phyloP scores from a whole-genome alignment of 225 moss, liverwort and hornwort genomes.

The Antitrichia curtipendula region DNA sequence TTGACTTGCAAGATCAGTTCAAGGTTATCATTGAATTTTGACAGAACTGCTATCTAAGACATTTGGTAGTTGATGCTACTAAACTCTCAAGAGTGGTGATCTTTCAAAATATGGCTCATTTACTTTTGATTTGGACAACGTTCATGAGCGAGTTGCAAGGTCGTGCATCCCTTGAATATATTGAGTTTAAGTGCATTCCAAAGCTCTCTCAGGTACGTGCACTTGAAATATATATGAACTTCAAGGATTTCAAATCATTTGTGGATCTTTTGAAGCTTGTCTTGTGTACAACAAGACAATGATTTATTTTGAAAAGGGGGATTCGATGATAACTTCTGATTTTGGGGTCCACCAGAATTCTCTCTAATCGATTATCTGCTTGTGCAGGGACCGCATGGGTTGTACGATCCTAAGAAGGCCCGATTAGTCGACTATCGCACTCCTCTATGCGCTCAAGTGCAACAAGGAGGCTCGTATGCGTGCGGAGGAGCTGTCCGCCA shows the following conservation, averaged over 20 bases:
- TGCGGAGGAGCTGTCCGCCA: constrained; percentile 38
- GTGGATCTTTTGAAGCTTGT: not conserved
- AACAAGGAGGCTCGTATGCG: constrained; percentile 35
- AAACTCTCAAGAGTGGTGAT: no score
- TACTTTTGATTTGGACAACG: not conserved
- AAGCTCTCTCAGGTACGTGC: accelerated
- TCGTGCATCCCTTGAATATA: not conserved
- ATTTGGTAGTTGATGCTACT: no score
- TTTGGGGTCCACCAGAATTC: not conserved
- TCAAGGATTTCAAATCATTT: accelerated
- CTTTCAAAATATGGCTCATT: no score
- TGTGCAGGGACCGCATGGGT: constrained; percentile 72
- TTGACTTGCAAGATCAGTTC: accelerated
- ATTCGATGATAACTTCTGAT: not conserved
- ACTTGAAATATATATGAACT: no score
- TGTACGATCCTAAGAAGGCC: constrained; percentile 55
- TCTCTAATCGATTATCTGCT: not conserved
- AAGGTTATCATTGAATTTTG: not conserved
- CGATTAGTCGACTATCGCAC: constrained; percentile 61
- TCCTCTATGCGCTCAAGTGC: constrained; percentile 55
- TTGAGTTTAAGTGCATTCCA: accelerated
- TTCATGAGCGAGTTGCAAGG: not conserved
- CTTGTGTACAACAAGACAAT: not conserved
- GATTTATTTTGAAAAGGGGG: not conserved
- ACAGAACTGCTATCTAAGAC: not conserved